These are phyloP conservation scores for Dryas integrifolia DNA, from an alignment of 331 rosid genomes.

Conservation along the genomic window DNA sequence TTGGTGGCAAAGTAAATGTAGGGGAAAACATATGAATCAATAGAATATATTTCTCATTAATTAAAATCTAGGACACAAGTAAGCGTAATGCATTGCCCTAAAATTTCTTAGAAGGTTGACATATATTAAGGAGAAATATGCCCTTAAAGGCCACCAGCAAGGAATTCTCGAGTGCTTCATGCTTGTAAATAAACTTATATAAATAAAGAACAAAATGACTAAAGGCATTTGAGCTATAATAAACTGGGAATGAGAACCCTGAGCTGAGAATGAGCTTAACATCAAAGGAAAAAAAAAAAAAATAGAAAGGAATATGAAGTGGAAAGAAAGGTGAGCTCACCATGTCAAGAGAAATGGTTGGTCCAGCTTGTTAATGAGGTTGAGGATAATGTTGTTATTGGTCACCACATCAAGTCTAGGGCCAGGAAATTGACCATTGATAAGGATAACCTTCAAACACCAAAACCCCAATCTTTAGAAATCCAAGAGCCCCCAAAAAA, in stretches of 20 bases:
- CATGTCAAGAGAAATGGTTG: slow-evolving; percentile 89
- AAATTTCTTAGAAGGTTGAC: background rate
- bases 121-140: background rate
- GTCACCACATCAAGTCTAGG: slow-evolving; percentile 87
- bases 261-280: too few relatives aligned
- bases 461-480: slow-evolving; percentile 25
- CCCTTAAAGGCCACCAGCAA: background rate
- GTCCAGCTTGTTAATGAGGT: slow-evolving; percentile 86
- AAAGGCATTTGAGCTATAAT: background rate
- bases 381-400: slow-evolving; percentile 81
- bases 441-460: slow-evolving; percentile 70
- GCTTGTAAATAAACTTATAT: background rate
- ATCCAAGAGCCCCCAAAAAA: slow-evolving; percentile 17
- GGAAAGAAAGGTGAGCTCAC: slow-evolving; percentile 39
- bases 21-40: background rate
- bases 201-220: background rate
- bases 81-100: slow-evolving; percentile 8
- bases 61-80: background rate
- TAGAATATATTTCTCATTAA: background rate
- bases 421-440: slow-evolving; percentile 93
- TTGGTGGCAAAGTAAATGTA: background rate
- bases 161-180: background rate
- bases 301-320: background rate
- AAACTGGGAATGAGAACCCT: too few relatives aligned
- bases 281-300: background rate